Conservation (phyloP, 1,284 basidiomycete genomes). For the Ganoderma sp. region DNA sequence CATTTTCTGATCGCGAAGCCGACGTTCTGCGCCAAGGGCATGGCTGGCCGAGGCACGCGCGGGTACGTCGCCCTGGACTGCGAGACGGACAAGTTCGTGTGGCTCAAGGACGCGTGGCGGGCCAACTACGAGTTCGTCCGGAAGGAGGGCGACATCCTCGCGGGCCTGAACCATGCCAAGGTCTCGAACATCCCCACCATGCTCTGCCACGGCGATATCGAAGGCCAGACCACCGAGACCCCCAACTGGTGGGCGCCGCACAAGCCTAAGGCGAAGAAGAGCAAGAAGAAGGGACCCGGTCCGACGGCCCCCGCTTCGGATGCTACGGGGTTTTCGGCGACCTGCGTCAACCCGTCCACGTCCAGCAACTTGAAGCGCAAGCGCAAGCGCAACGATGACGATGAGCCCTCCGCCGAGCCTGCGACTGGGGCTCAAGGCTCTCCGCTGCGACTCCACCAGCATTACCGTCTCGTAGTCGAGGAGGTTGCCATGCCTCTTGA, state of each 20-base stretch:
- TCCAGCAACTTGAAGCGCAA: not conserved
- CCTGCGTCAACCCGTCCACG: not conserved
- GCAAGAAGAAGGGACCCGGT: too few relatives aligned
- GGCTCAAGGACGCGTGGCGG: constrained; percentile 20
- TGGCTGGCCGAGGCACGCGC: constrained; percentile 14
- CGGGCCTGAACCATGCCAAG: not conserved
- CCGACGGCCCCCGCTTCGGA: not conserved
- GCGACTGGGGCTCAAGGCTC: not conserved
- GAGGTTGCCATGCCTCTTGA: constrained; percentile 7
- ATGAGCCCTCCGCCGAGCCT: not conserved
- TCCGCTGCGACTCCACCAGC: not conserved
- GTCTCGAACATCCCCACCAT: constrained; percentile 1
- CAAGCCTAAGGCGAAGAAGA: not conserved
- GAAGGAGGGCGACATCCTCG: constrained; percentile 5
- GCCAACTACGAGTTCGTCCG: not conserved
- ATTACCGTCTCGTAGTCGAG: constrained; percentile 12
- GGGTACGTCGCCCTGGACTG: constrained; percentile 17
- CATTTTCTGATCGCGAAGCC: constrained; percentile 18
- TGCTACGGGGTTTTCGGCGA: not conserved
- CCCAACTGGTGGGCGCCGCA: not conserved
- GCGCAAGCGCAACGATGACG: not conserved
- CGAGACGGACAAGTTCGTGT: constrained; percentile 7
- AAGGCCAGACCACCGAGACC: constrained; percentile 6
- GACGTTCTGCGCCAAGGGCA: not conserved
- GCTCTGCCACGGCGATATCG: constrained; percentile 16